These are phyloP conservation scores for Globisporangium spiculum DNA, from an alignment of 352 stramenopile species.

Conservation along the genomic window DNA sequence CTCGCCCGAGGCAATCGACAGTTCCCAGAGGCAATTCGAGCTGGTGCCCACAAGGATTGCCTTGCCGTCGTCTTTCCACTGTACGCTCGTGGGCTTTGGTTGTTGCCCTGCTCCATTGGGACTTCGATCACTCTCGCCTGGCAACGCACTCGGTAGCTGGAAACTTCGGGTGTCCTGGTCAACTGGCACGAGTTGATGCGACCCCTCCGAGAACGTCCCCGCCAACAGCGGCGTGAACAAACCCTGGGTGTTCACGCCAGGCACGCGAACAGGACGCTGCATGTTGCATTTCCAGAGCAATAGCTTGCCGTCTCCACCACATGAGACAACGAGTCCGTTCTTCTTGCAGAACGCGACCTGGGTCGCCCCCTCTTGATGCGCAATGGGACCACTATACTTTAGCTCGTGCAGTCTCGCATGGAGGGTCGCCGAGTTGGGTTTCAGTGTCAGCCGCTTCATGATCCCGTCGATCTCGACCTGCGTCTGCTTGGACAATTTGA, in stretches of 20 bases:
- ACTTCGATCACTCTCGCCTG: slow-evolving; percentile 23
- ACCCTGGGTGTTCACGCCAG: slow-evolving; percentile 55
- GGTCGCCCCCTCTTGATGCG: slow-evolving; percentile 37
- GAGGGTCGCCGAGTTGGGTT: slow-evolving; percentile 43
- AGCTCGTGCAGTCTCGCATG: slow-evolving; percentile 42
- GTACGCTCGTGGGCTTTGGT: slow-evolving; percentile 53
- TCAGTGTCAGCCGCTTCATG: slow-evolving; percentile 39
- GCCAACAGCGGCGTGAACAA: slow-evolving; percentile 45
- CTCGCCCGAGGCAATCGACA: slow-evolving; percentile 35
- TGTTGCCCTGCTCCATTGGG: background rate
- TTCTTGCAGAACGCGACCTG: slow-evolving; percentile 60
- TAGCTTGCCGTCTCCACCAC: slow-evolving; percentile 43
- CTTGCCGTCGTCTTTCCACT: slow-evolving; percentile 56
- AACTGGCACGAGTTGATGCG: slow-evolving; percentile 33
- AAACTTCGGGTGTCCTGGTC: slow-evolving; percentile 38
- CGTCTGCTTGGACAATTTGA: slow-evolving; percentile 52
- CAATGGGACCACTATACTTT: slow-evolving; percentile 50
- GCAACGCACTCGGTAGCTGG: slow-evolving; percentile 31
- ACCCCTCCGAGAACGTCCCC: slow-evolving; percentile 49
- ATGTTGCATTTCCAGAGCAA: slow-evolving; percentile 62
- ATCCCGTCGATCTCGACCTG: slow-evolving; percentile 60
- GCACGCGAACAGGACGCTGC: slow-evolving; percentile 43
- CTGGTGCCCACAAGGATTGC: slow-evolving; percentile 47
- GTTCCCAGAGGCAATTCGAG: slow-evolving; percentile 68
- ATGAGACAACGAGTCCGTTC: slow-evolving; percentile 51